A percentile compares a stretch with the other conserved stretches of the same genome.
Evolutionary conservation across 495 filamentous ascomycete genomes (phyloP).

Genomic region (Xylaria curta): DNA sequence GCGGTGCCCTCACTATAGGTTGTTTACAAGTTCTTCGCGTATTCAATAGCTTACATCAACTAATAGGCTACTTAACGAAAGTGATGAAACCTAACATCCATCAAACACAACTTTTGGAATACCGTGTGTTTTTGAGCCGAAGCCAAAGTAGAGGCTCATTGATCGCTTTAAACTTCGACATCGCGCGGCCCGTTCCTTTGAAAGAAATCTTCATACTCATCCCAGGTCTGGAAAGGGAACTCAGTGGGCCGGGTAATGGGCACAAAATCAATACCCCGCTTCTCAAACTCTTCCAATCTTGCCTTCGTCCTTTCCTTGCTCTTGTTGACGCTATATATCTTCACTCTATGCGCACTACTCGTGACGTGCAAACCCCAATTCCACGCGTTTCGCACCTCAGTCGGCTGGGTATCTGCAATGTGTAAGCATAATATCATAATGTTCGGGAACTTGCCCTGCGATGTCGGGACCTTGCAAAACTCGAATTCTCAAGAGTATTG

Average conservation of each 20-base stretch:
- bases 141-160: background rate
- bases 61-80: background rate
- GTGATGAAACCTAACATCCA: background rate
- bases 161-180: constrained; percentile 25
- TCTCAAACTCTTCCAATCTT: constrained; percentile 57
- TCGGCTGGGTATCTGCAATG: constrained; percentile 46
- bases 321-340: constrained; percentile 68
- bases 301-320: constrained; percentile 52
- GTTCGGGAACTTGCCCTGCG: no score
- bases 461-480: background rate
- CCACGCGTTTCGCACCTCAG: constrained; percentile 45
- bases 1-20: background rate
- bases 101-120: background rate
- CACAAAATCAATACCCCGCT: constrained; percentile 51
- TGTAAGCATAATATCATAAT: constrained; percentile 11
- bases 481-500: background rate
- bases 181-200: constrained; percentile 56
- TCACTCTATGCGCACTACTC: constrained; percentile 67
- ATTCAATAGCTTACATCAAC: background rate
- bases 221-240: constrained; percentile 51
- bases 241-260: constrained; percentile 59
- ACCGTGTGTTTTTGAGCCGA: background rate
- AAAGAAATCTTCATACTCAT: constrained; percentile 57
- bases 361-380: constrained; percentile 74
- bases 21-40: background rate